Percentiles rank a stretch among this genome's conserved stretches.
phyloP scores from a whole-genome alignment of 139 green algal species.

The Picochlorum sp. region DNA sequence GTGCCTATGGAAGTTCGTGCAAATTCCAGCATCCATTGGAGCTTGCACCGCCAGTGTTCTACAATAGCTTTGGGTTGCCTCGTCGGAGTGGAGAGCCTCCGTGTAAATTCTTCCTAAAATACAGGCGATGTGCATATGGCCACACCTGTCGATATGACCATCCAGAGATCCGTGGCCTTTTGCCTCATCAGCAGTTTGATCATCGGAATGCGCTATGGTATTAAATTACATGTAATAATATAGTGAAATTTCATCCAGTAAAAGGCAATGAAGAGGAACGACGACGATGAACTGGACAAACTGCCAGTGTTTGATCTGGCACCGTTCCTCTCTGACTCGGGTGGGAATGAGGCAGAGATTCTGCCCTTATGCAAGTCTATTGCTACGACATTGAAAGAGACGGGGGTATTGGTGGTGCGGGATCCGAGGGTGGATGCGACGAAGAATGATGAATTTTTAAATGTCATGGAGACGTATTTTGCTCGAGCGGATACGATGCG shows the following conservation, averaged over 20 bases:
- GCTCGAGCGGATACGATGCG: conserved; percentile 45
- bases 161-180: conserved; percentile 12
- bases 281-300: no score
- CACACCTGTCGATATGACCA: conserved; percentile 37
- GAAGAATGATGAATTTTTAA: conserved; percentile 68
- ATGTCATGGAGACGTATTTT: conserved; percentile 86
- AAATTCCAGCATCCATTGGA: conserved; percentile 42
- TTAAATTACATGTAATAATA: no score
- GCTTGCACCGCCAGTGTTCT: conserved; percentile 21
- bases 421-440: conserved; percentile 55
- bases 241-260: no score
- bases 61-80: conserved; percentile 39
- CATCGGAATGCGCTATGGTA: no score
- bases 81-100: conserved; percentile 26
- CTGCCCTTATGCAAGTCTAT: conserved; percentile 30
- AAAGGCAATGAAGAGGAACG: no score
- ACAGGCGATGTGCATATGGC: conserved; percentile 28
- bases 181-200: no score
- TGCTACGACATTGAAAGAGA: conserved; percentile 33
- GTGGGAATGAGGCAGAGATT: conserved; percentile 1
- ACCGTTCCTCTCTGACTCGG: conserved; percentile 9
- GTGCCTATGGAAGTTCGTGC: conserved; percentile 41
- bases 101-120: conserved; percentile 34
- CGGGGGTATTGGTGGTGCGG: conserved; percentile 52
- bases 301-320: conserved; percentile 28